These are phyloP conservation scores for Ramaria sp. DNA, from an alignment of 768 basidiomycete genomes.

Conservation along the genomic window DNA sequence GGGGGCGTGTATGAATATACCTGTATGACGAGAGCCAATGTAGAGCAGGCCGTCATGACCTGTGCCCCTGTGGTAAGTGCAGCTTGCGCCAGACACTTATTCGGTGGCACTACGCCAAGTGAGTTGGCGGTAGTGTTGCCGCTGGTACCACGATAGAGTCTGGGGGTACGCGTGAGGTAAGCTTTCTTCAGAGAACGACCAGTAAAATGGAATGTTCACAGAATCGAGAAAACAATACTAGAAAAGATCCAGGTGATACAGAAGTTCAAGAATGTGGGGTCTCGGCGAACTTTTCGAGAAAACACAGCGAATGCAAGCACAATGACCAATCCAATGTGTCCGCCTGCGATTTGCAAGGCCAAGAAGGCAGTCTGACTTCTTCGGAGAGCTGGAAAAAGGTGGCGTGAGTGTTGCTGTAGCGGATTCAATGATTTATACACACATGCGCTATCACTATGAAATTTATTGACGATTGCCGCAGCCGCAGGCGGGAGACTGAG, in stretches of 20 bases:
- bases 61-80: slow-evolving; percentile 39
- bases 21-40: slow-evolving; percentile 1
- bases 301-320: slow-evolving; percentile 37
- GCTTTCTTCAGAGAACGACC: not conserved
- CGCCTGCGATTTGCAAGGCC: slow-evolving; percentile 38
- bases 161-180: not conserved
- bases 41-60: slow-evolving; percentile 7
- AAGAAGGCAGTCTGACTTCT: slow-evolving; percentile 26
- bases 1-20: not conserved
- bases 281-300: slow-evolving; percentile 33
- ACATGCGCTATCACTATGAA: not conserved
- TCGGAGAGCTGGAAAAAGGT: not conserved
- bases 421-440: not conserved
- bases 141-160: slow-evolving; percentile 10
- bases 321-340: slow-evolving; percentile 41
- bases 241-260: slow-evolving; percentile 45
- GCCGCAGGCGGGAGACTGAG: not conserved
- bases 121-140: slow-evolving; percentile 7
- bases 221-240: slow-evolving; percentile 39
- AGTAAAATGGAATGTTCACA: slow-evolving; percentile 21
- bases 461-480: not conserved
- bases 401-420: not conserved
- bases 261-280: slow-evolving; percentile 46
- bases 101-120: slow-evolving; percentile 16
- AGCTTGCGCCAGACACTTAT: slow-evolving; percentile 40